A percentile compares a stretch with the other conserved stretches of the same genome.
These are phyloP conservation scores for Alternaria rosae DNA, from an alignment of 2,329 filamentous ascomycete genomes.

Conservation along the genomic window DNA sequence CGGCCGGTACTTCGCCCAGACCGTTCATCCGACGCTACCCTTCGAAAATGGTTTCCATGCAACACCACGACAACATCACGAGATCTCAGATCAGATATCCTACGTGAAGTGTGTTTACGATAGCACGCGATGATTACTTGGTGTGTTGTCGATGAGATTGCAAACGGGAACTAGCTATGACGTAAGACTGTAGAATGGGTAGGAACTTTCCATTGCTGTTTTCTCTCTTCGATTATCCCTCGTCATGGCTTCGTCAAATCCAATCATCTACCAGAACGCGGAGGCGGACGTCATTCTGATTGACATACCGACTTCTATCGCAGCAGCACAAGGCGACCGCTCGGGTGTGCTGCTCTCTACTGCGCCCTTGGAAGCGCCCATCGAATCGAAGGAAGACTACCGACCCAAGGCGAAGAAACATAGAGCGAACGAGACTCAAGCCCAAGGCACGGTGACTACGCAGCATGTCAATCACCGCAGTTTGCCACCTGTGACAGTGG, in stretches of 20 bases:
- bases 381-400: constrained; percentile 54
- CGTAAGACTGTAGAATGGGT: background rate
- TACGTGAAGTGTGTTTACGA: background rate
- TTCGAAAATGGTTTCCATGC: constrained; percentile 12
- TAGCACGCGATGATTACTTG: background rate
- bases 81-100: background rate
- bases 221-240: background rate
- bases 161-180: background rate
- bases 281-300: constrained; percentile 64
- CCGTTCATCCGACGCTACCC: constrained; percentile 16
- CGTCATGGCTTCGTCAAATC: constrained; percentile 5
- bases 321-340: constrained; percentile 66
- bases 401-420: constrained; percentile 62
- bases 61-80: background rate
- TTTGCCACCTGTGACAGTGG: background rate
- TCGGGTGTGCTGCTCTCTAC: constrained; percentile 57
- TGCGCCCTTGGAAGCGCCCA: constrained; percentile 56
- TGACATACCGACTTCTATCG: constrained; percentile 75
- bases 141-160: background rate
- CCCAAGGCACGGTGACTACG: constrained; percentile 35
- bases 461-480: constrained; percentile 40
- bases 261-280: constrained; percentile 63
- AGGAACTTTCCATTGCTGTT: background rate
- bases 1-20: constrained; percentile 3
- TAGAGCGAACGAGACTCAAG: constrained; percentile 52